Conservation (phyloP, 2,329 filamentous ascomycete species). For the Zasmidium angulare region DNA sequence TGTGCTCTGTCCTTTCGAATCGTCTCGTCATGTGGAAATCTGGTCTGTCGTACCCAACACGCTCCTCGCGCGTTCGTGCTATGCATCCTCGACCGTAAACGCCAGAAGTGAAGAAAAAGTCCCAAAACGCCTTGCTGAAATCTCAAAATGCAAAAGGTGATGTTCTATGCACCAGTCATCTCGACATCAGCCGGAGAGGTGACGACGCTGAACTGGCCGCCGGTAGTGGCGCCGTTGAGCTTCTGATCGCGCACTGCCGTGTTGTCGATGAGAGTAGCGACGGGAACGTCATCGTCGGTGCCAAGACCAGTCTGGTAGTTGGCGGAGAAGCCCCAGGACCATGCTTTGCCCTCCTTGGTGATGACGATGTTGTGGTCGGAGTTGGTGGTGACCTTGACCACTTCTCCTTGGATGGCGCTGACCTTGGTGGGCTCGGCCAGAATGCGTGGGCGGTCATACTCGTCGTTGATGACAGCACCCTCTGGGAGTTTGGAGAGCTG, state of each 20-base stretch:
- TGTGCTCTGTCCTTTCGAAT: too few species aligned
- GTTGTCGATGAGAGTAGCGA: constrained; percentile 80
- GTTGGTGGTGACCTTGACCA: constrained; percentile 48
- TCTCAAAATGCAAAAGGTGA: neutral
- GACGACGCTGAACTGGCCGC: constrained; percentile 74
- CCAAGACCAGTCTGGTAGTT: constrained; percentile 81
- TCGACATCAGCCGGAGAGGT: constrained; percentile 24
- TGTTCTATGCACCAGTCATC: constrained; percentile 13
- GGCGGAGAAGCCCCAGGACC: constrained; percentile 76
- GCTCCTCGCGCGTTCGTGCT: too few species aligned
- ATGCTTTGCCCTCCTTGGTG: constrained; percentile 67
- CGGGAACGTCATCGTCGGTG: constrained; percentile 73
- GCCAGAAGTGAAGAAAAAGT: neutral
- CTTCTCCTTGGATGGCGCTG: constrained; percentile 52
- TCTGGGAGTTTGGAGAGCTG: constrained; percentile 53
- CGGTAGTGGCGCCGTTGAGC: constrained; percentile 77
- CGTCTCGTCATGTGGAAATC: too few species aligned
- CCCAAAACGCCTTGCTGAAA: neutral
- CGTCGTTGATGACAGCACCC: constrained; percentile 59
- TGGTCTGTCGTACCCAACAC: too few species aligned
- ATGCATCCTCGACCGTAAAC: too few species aligned
- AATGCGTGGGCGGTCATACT: constrained; percentile 67
- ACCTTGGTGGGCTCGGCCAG: constrained; percentile 64
- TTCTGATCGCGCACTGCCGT: constrained; percentile 73
- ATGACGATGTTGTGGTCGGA: constrained; percentile 74